Conservation (phyloP, 116 monocot genomes). For the Posidonia oceanica region DNA sequence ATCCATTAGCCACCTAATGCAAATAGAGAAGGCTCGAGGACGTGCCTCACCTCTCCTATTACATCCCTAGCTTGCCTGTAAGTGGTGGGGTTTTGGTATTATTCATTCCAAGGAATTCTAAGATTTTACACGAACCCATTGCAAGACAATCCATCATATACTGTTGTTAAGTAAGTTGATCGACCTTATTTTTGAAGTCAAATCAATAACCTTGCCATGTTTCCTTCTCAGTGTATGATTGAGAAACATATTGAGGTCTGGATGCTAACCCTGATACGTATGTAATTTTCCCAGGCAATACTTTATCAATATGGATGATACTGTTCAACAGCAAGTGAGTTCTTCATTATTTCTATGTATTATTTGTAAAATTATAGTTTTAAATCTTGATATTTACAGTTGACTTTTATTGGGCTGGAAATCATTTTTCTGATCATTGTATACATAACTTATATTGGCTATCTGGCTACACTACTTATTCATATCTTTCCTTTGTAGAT, state of each 20-base stretch:
- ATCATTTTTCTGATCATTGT: background rate
- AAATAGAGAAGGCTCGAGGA: constrained; percentile 31
- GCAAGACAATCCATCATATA: constrained; percentile 9
- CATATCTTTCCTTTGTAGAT: no score
- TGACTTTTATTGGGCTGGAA: background rate
- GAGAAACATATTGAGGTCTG: no score
- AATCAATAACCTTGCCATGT: background rate
- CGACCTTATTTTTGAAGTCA: no score
- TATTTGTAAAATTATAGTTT: background rate
- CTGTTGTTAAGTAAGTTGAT: constrained; percentile 4
- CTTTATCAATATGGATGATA: constrained; percentile 3
- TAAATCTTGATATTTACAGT: background rate
- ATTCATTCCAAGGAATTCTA: background rate
- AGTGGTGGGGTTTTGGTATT: background rate
- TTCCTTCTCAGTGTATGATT: background rate
- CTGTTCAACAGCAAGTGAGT: background rate
- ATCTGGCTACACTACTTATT: background rate
- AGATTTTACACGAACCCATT: background rate
- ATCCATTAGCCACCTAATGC: no score
- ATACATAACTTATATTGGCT: background rate
- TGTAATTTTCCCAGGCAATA: background rate
- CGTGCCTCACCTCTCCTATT: constrained; percentile 65
- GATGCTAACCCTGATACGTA: background rate
- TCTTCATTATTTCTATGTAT: background rate
- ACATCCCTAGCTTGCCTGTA: constrained; percentile 42